Percentiles rank a stretch among this genome's conserved stretches.
Evolutionary conservation across 257 asterid species (phyloP).

Genomic region (Solanum verrucosum): DNA sequence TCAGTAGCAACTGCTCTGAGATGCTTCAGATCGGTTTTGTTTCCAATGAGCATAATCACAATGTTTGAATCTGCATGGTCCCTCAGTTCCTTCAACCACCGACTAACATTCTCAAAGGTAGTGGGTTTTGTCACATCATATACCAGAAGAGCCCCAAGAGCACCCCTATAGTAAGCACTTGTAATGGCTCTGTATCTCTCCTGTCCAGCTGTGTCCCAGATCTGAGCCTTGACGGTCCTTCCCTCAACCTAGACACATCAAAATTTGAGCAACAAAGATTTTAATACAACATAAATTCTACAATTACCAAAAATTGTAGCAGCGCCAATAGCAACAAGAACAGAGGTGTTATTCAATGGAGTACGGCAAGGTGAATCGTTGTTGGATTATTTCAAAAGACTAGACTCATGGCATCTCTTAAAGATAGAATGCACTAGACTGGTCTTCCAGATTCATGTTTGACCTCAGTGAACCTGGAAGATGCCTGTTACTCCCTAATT

Average conservation of each 20-base stretch:
- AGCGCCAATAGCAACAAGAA: not conserved
- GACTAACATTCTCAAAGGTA: slow-evolving; percentile 74
- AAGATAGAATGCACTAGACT: not conserved
- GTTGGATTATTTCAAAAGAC: not conserved
- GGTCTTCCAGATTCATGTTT: not conserved
- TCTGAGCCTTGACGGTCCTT: slow-evolving; percentile 87
- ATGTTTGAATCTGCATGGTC: slow-evolving; percentile 92
- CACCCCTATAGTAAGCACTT: slow-evolving; percentile 95
- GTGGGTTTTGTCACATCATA: slow-evolving; percentile 89
- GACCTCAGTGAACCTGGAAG: not conserved
- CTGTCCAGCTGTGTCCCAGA: slow-evolving; percentile 99
- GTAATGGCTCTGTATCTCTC: slow-evolving; percentile 97
- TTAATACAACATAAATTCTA: not conserved
- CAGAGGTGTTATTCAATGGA: not conserved
- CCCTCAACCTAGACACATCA: slow-evolving; percentile 59
- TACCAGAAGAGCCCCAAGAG: slow-evolving; percentile 90
- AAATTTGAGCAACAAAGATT: not conserved
- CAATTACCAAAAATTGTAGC: not conserved
- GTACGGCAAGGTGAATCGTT: not conserved
- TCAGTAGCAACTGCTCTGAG: slow-evolving; percentile 86
- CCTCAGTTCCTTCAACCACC: slow-evolving; percentile 96
- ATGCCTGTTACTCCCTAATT: not conserved
- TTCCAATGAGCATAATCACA: slow-evolving; percentile 84
- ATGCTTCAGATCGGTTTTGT: slow-evolving; percentile 84
- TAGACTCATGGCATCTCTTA: not conserved